Evolutionary conservation across 768 basidiomycete species (phyloP).

Genomic region (Kockovaella imperatae): DNA sequence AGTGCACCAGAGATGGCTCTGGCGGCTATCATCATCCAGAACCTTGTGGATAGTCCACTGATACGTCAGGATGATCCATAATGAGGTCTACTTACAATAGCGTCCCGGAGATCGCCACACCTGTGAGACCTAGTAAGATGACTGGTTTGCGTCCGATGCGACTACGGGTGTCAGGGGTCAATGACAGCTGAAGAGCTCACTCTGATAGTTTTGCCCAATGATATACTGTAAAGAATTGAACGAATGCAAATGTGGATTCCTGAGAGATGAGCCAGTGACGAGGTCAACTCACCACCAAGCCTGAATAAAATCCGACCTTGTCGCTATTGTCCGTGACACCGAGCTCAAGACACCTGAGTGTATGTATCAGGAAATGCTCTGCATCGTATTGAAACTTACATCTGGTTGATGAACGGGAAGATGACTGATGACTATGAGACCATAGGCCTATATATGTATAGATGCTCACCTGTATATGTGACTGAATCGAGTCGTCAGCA

Average conservation of each 20-base stretch:
- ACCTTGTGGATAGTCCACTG: slow-evolving; percentile 36
- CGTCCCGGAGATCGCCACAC: slow-evolving; percentile 39
- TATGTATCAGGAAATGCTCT: no score
- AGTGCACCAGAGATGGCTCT: slow-evolving; percentile 38
- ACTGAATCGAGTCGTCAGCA: slow-evolving; percentile 14
- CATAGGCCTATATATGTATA: no score
- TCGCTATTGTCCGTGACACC: slow-evolving; percentile 39
- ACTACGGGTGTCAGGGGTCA: slow-evolving; percentile 15
- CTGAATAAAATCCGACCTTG: slow-evolving; percentile 43
- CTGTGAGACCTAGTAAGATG: slow-evolving; percentile 37
- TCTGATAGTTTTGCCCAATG: slow-evolving; percentile 45
- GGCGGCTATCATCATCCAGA: slow-evolving; percentile 38
- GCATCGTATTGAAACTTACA: no score
- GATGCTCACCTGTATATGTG: slow-evolving; percentile 34
- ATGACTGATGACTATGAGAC: slow-evolving; percentile 23
- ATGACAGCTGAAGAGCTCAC: slow-evolving; percentile 15
- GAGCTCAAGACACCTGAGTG: no score
- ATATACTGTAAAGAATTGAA: slow-evolving; percentile 44
- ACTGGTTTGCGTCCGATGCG: slow-evolving; percentile 43
- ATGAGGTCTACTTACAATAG: slow-evolving; percentile 29
- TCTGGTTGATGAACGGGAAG: slow-evolving; percentile 47
- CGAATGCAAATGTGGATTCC: slow-evolving; percentile 44
- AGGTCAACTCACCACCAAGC: slow-evolving; percentile 37
- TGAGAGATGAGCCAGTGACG: slow-evolving; percentile 1
- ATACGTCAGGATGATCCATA: background rate